phyloP scores from a whole-genome alignment of 306 rosid genomes.

The Malus sylvestris region DNA sequence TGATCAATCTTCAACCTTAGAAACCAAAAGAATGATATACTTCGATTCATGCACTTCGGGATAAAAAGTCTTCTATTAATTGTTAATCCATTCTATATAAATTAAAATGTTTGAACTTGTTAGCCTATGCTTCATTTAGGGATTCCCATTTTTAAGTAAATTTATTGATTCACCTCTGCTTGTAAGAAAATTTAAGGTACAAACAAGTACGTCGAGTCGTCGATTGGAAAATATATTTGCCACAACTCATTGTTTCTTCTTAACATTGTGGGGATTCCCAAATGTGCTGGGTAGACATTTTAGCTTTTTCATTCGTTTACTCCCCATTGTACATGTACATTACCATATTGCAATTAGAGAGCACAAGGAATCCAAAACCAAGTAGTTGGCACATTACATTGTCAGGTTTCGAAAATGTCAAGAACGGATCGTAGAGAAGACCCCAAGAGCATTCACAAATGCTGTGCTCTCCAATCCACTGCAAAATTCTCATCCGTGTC shows the following conservation, averaged over 20 bases:
- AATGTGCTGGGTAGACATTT: neutral
- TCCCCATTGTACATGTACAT: neutral
- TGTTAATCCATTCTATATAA: too few species aligned
- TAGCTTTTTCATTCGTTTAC: neutral
- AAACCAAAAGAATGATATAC: too few species aligned
- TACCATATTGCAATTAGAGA: neutral
- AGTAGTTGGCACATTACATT: neutral
- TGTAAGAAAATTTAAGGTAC: neutral
- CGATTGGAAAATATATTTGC: neutral
- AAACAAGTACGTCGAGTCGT: neutral
- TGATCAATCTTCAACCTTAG: too few species aligned
- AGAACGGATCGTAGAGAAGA: neutral
- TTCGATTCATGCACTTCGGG: too few species aligned
- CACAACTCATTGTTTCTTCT: neutral
- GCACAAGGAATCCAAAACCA: neutral
- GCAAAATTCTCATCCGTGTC: slow-evolving; percentile 67
- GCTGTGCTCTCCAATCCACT: slow-evolving; percentile 97
- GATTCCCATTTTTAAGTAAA: too few species aligned
- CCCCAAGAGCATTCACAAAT: slow-evolving; percentile 33
- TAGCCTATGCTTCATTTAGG: too few species aligned
- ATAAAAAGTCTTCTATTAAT: too few species aligned
- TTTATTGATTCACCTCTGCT: neutral
- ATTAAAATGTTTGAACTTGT: too few species aligned
- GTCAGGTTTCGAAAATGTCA: neutral
- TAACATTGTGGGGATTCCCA: neutral